Base-by-base conservation (phyloP, 192 early-diverging fungal genomes). In the Diversispora eburnea region DNA sequence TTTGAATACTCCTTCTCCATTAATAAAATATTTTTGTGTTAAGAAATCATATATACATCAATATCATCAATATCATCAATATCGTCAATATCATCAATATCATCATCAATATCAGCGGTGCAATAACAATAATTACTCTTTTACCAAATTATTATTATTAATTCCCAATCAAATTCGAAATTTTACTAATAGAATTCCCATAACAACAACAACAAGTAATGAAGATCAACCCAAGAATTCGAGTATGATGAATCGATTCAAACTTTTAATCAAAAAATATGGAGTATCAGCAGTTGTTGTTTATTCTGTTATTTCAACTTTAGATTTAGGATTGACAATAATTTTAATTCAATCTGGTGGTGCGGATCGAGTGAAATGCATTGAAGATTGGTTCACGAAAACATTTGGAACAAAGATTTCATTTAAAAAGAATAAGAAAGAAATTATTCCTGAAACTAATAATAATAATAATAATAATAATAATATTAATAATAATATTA, bases 251-350 rank as follows among this genome's bases (percentile, higher is more conserved):
- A 45, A 19, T 33, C 43, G 25, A 19, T 45, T 84, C 45, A 86
- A 83, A 70, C 4, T 55, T 10, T 72, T 87, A 57, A 76, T 83
- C 67, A 83, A 79, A 8, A 77, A 86, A 52, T 88, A 88, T 68
- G 86, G 86, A 5, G 63, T 67, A 22, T 79, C 82, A 3, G 84
- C 83, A 25, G 58, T 86, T 1, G 80, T 70, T 13, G 82, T 88
- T n/a, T 88, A 88, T 67, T 42, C 81, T 3, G 59, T 73, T 4
- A 75, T 88, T 46, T 82, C 82, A 3, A 74, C 57, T 20, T 22
- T 88, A 6, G 84, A 88, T 65, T 76, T 88, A 22, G 78, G 82
- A 0, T 61, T 78, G 0, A 88, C 86, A 0, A 83, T 88, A 76
- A 73, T 80, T 5, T 22, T 79, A 4, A 79, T 88, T 49, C 79